Conservation (phyloP, 2,329 filamentous ascomycete genomes). For the Penicillium psychrosexuale region DNA sequence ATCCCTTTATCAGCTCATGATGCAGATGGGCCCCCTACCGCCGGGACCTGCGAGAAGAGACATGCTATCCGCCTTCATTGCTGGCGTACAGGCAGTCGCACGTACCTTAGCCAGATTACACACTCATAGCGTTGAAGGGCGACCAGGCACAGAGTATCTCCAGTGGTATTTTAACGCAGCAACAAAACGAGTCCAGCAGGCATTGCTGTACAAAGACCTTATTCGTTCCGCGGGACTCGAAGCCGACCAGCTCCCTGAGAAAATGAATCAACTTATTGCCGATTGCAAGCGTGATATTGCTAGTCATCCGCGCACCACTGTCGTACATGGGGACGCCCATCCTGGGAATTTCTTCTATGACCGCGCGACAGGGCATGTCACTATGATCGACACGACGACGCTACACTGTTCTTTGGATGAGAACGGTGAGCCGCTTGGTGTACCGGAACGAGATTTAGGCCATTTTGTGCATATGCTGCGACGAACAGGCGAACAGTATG, state of each 20-base stretch:
- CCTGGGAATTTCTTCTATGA: slow-evolving; percentile 4
- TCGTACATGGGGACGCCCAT: not conserved
- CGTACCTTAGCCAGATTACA: not conserved
- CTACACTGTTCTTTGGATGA: not conserved
- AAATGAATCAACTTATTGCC: not conserved
- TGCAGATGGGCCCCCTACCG: not conserved
- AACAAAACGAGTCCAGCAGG: not conserved
- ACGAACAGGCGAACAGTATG: not conserved
- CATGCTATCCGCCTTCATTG: not conserved
- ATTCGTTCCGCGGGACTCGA: not conserved
- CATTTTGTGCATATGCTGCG: slow-evolving; percentile 2
- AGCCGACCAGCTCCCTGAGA: not conserved
- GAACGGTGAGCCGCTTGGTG: not conserved
- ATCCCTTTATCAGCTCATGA: slow-evolving; percentile 1
- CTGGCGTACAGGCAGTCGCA: not conserved
- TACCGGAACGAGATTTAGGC: not conserved
- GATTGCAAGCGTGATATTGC: not conserved
- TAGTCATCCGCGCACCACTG: not conserved
- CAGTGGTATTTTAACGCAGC: slow-evolving; percentile 1
- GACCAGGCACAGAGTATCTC: not conserved
- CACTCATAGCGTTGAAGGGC: not conserved
- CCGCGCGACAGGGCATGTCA: not conserved
- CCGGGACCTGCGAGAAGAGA: not conserved
- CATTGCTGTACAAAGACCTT: not conserved
- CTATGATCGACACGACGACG: not conserved